These are phyloP conservation scores for Ceratocystis destructans DNA, from an alignment of 2,329 filamentous ascomycete species.

Conservation along the genomic window DNA sequence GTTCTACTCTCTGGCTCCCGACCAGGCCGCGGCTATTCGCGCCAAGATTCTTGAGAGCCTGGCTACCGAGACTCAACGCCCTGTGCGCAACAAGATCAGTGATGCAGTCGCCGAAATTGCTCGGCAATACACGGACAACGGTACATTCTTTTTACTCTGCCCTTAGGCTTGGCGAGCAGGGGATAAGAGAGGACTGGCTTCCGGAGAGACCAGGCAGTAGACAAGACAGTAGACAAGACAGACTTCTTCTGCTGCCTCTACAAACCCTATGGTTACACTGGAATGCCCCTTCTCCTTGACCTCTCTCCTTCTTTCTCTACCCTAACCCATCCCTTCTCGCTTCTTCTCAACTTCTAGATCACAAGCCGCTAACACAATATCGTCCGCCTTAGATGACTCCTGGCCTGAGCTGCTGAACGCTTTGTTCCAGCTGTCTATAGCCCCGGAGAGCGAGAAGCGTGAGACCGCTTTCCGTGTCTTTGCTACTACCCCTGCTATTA, in stretches of 20 bases:
- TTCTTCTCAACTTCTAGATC: neutral
- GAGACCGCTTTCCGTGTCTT: constrained; percentile 94
- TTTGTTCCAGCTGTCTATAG: constrained; percentile 83
- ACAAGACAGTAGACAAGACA: too few relatives aligned
- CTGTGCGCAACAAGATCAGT: constrained; percentile 85
- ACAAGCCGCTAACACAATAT: neutral
- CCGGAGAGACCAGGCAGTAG: too few relatives aligned
- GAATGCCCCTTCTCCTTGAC: too few relatives aligned
- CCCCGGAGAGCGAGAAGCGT: constrained; percentile 65
- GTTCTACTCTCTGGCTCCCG: constrained; percentile 63
- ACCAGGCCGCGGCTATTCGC: constrained; percentile 65
- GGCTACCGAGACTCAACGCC: constrained; percentile 54
- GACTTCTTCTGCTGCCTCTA: too few relatives aligned
- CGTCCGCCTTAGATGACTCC: constrained; percentile 47
- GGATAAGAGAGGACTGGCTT: too few relatives aligned
- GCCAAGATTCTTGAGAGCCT: constrained; percentile 71
- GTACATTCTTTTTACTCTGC: constrained; percentile 37
- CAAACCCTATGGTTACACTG: too few relatives aligned
- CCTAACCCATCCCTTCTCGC: too few relatives aligned
- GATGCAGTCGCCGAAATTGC: constrained; percentile 96
- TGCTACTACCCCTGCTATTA: constrained; percentile 84
- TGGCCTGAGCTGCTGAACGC: constrained; percentile 83
- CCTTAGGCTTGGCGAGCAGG: too few relatives aligned
- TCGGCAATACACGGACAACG: constrained; percentile 83
- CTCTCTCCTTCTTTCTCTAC: too few relatives aligned